Evolutionary conservation across 345 rosid species (phyloP).

Genomic region (Diplotaxis tenuifolia): DNA sequence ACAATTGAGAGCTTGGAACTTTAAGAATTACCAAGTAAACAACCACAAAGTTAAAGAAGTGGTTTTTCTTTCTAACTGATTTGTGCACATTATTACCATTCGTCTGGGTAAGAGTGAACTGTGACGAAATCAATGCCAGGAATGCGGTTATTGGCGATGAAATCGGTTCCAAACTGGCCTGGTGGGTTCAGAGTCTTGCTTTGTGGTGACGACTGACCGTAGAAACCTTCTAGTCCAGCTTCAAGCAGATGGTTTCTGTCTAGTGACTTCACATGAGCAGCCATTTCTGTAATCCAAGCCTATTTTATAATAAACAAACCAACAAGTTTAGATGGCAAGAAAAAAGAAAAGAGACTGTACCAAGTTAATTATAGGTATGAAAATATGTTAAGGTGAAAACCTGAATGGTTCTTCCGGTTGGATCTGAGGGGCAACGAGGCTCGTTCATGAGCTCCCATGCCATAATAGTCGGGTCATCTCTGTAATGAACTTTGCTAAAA

Average conservation of each 20-base stretch:
- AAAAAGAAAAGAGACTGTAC: neutral
- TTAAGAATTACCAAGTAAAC: neutral
- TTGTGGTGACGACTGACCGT: slow-evolving; percentile 70
- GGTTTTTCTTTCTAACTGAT: neutral
- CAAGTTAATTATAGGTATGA: neutral
- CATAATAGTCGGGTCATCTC: slow-evolving; percentile 93
- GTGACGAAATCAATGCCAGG: slow-evolving; percentile 83
- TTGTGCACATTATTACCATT: slow-evolving; percentile 54
- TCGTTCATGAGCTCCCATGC: slow-evolving; percentile 99
- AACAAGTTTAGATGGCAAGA: slow-evolving; percentile 4
- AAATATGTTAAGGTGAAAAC: slow-evolving; percentile 37
- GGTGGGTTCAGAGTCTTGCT: slow-evolving; percentile 68
- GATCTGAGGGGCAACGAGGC: slow-evolving; percentile 88
- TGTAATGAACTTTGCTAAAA: slow-evolving; percentile 71
- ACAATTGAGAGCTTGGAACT: slow-evolving; percentile 2
- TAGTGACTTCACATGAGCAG: slow-evolving; percentile 68
- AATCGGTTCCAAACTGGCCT: slow-evolving; percentile 75
- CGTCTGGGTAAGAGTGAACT: slow-evolving; percentile 87
- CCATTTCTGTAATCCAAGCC: slow-evolving; percentile 94
- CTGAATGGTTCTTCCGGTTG: slow-evolving; percentile 80
- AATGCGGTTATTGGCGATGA: slow-evolving; percentile 71
- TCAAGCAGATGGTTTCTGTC: slow-evolving; percentile 81
- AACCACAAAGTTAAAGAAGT: slow-evolving; percentile 5
- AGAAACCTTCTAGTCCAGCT: slow-evolving; percentile 87
- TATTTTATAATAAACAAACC: slow-evolving; percentile 24